Evolutionary conservation across 75 land plant species (phyloP), one percentile per base, ranked within the genome.

Genomic region (Pinus tabuliformis): DNA sequence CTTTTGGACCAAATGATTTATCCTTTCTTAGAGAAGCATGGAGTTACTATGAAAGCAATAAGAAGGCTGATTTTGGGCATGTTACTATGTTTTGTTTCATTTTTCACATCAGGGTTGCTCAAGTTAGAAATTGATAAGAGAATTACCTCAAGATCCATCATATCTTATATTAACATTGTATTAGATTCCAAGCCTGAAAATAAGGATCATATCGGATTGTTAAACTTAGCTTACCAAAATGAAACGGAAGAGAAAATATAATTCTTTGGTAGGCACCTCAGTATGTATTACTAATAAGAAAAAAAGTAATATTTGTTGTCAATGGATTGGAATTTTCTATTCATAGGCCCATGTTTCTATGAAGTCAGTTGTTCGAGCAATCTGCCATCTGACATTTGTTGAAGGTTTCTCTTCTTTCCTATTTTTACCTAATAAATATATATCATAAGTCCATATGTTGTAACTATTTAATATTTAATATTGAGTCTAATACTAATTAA

Each of bases 261-360:
- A 79, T 83, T 2, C 62, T 83, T 15, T 83, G 84, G 84, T 81
- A 83, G 61, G 62, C 75, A 36, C 84, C 84, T 49, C 84, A 83
- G 76, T 66, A 75, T 20, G 56, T 83, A 33, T 22, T 79, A 36
- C 56, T 83, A 9, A 83, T 81, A 59, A 73, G 81, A 57, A 78
- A 78, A 36, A 81, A 83, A 57, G 75, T 83, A 49, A n/a, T 83
- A 76, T 83, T 83, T 61, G 79, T 81, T 70, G 75, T 83, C 37
- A 83, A 81, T 45, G 84, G 84, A 15, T 73, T 83, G 17, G 84
- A 83, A 68, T 83, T 83, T 79, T 81, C 84, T 83, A 83, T 66
- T 83, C 84, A 3, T 81, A 83, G 54, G 84, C 81, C 56, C 84
- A 81, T 17, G 77, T 74, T 60, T 75, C 84, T 24, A 83, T 83